Conservation (phyloP, 2,329 filamentous ascomycete species). For the Fusarium sp. region DNA sequence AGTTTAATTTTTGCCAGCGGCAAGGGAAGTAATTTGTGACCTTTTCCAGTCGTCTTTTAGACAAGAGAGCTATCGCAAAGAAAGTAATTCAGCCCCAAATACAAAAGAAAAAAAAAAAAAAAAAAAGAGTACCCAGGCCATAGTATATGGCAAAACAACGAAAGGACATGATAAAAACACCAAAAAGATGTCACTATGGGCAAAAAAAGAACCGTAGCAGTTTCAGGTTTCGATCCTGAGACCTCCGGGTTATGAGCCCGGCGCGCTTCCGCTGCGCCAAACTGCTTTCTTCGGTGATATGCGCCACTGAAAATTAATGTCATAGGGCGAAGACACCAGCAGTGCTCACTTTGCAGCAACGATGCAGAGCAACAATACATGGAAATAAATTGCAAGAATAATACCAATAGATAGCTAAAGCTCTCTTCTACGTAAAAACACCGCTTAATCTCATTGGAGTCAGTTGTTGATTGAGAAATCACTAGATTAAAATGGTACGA, state of each 20-base stretch:
- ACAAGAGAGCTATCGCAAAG: neutral
- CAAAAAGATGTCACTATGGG: neutral
- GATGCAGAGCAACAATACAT: neutral
- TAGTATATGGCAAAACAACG: neutral
- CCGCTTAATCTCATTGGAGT: neutral
- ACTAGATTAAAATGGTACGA: neutral
- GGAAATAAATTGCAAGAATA: neutral
- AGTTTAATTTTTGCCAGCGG: neutral
- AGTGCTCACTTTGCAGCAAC: neutral
- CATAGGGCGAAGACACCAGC: neutral
- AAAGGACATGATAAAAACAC: too few species aligned
- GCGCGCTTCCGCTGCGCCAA: conserved; percentile 41
- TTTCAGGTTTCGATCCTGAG: conserved; percentile 35
- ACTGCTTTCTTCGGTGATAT: conserved; percentile 28
- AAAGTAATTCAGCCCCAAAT: neutral
- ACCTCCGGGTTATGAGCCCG: conserved; percentile 41
- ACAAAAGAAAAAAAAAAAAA: neutral
- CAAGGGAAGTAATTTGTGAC: neutral
- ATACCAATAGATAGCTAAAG: neutral
- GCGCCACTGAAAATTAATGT: neutral
- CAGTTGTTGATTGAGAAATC: neutral
- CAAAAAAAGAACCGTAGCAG: conserved; percentile 13
- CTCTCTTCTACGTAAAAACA: neutral
- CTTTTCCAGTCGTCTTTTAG: neutral
- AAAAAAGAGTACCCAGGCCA: neutral